A percentile compares a stretch with the other conserved stretches of the same genome.
Evolutionary conservation across 2,329 filamentous ascomycete genomes (phyloP).

Genomic region (Sporothrix variecibatus): DNA sequence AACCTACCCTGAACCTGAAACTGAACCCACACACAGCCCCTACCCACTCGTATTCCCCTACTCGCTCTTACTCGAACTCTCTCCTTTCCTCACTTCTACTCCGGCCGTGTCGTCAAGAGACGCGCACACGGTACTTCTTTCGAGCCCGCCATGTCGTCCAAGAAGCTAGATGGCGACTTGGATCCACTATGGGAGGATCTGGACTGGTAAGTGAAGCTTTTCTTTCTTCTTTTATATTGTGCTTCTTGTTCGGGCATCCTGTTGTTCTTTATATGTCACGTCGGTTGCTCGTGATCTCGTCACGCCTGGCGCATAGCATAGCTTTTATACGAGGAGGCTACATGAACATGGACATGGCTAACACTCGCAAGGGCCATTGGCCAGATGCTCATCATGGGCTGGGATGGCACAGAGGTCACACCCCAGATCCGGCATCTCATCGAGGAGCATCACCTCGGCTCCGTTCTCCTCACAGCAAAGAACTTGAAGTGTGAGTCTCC

Average conservation of each 20-base stretch:
- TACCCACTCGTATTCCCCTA: conserved; percentile 1
- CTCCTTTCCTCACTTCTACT: background rate
- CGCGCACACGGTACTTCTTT: background rate
- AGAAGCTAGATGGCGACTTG: conserved; percentile 48
- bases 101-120: background rate
- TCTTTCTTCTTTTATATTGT: background rate
- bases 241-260: background rate
- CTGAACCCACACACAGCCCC: background rate
- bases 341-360: background rate
- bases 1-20: background rate
- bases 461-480: conserved; percentile 80
- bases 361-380: conserved; percentile 62
- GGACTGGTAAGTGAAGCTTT: conserved; percentile 62
- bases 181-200: conserved; percentile 74
- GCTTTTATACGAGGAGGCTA: too few species aligned
- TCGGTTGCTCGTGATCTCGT: too few species aligned
- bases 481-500: conserved; percentile 76
- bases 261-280: background rate
- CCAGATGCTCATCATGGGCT: conserved; percentile 80
- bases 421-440: conserved; percentile 81
- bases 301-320: too few species aligned
- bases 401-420: conserved; percentile 81
- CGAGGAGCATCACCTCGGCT: conserved; percentile 82
- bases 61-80: background rate
- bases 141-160: conserved; percentile 32